Conservation (phyloP, 805 yeast species). For the Ogataea trehalophila region DNA sequence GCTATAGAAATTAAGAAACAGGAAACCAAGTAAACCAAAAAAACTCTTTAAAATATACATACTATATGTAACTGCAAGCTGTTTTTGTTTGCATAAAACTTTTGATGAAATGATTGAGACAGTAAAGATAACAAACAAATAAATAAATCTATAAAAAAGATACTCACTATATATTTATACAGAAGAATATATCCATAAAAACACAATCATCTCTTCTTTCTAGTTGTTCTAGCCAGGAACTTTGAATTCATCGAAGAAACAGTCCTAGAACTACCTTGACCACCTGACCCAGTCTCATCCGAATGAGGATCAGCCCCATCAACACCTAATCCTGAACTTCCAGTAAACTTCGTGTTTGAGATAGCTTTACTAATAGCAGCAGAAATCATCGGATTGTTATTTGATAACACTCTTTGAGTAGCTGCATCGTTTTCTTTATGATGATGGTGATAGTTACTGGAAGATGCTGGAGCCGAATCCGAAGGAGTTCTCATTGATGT, state of each 20-base stretch:
- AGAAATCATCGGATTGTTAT: constrained; percentile 28
- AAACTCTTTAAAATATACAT: no score
- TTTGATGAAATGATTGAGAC: no score
- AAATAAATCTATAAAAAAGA: no score
- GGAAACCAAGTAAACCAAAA: no score
- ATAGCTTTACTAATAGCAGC: constrained; percentile 33
- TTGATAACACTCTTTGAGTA: constrained; percentile 16
- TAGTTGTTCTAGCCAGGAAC: constrained; percentile 51
- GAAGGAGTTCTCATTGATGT: constrained; percentile 15
- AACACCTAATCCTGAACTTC: neutral
- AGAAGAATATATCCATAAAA: neutral
- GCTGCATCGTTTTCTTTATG: constrained; percentile 5
- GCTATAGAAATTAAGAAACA: no score
- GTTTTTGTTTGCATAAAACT: no score
- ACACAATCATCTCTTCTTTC: constrained; percentile 31
- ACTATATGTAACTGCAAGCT: no score
- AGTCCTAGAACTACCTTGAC: constrained; percentile 17
- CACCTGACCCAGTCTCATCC: neutral
- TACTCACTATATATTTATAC: no score
- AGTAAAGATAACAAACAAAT: no score
- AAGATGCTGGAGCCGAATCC: neutral
- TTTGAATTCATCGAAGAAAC: constrained; percentile 59
- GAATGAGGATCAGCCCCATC: neutral
- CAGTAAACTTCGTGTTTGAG: constrained; percentile 12
- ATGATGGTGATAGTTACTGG: neutral